Conservation (phyloP, 2,329 filamentous ascomycete species). For the Tolypocladium cylindrosporum region DNA sequence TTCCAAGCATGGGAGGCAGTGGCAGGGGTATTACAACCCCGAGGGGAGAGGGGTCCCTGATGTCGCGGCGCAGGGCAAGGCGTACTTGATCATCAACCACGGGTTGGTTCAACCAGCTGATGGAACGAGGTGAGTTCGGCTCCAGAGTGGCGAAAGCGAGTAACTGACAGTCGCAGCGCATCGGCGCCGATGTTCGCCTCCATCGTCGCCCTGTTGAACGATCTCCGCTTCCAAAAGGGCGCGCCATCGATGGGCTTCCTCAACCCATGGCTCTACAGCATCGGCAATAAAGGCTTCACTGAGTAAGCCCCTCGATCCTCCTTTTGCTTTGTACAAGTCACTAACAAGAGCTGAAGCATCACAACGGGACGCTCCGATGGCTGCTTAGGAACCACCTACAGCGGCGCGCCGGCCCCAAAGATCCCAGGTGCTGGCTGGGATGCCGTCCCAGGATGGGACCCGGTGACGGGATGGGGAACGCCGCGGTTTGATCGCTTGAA, state of each 20-base stretch:
- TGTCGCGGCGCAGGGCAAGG: constrained; percentile 41
- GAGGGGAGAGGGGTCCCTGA: constrained; percentile 51
- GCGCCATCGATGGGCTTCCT: constrained; percentile 46
- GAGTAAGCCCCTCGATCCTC: constrained; percentile 17
- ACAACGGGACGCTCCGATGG: constrained; percentile 21
- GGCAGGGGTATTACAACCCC: constrained; percentile 34
- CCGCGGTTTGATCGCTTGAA: constrained; percentile 6
- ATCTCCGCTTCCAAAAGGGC: constrained; percentile 45
- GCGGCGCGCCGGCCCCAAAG: constrained; percentile 4
- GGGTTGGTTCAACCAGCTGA: constrained; percentile 14
- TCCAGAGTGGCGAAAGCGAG: not conserved
- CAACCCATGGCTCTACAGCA: constrained; percentile 49
- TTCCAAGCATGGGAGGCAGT: constrained; percentile 33
- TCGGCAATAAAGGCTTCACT: constrained; percentile 19
- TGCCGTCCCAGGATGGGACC: constrained; percentile 7
- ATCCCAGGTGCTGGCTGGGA: constrained; percentile 8
- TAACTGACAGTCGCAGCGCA: constrained; percentile 26
- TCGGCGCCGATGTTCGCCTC: constrained; percentile 53
- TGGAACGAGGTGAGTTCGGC: constrained; percentile 19
- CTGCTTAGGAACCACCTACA: constrained; percentile 17
- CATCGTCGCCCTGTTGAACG: constrained; percentile 56
- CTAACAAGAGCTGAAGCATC: constrained; percentile 16
- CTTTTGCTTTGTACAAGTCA: not conserved
- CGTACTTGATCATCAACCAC: constrained; percentile 22
- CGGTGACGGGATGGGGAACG: constrained; percentile 7